Conservation (phyloP, 495 filamentous ascomycete species). For the Trypethelium eluteriae region DNA sequence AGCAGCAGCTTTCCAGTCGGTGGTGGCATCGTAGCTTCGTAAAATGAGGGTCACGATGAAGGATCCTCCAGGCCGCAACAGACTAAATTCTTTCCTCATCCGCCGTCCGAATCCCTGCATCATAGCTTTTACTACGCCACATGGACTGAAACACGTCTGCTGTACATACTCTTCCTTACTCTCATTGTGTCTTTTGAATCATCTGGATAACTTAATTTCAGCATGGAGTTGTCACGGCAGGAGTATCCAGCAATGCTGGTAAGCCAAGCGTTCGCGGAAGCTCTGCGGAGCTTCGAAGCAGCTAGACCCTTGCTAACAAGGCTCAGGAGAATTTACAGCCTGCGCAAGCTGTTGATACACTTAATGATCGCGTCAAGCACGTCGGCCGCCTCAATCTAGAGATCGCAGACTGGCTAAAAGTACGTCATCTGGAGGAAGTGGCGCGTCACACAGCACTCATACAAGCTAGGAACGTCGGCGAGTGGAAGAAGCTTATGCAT, state of each 20-base stretch:
- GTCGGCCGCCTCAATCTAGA: constrained; percentile 81
- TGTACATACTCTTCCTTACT: background rate
- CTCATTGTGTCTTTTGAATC: background rate
- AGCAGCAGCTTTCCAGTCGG: background rate
- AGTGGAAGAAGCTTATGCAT: constrained; percentile 85
- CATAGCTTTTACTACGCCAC: background rate
- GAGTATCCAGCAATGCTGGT: constrained; percentile 97
- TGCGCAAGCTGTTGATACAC: constrained; percentile 69
- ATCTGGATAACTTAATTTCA: constrained; percentile 12
- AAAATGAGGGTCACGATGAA: background rate
- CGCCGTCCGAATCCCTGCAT: background rate
- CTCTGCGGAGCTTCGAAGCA: constrained; percentile 15
- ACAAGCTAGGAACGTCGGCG: constrained; percentile 72
- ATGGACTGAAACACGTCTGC: constrained; percentile 6
- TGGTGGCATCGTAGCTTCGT: background rate
- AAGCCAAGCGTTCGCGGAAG: constrained; percentile 34
- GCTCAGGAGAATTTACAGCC: constrained; percentile 73
- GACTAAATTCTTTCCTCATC: constrained; percentile 9
- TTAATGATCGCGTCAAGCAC: constrained; percentile 81
- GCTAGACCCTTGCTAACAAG: constrained; percentile 9
- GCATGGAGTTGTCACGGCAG: constrained; percentile 75
- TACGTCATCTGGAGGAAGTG: constrained; percentile 39
- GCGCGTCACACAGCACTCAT: background rate
- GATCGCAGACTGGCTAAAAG: constrained; percentile 96
- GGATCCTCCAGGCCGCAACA: background rate